These are phyloP conservation scores for Amaranthus cruentus DNA, from an alignment of 148 eudicot species.

Conservation along the genomic window DNA sequence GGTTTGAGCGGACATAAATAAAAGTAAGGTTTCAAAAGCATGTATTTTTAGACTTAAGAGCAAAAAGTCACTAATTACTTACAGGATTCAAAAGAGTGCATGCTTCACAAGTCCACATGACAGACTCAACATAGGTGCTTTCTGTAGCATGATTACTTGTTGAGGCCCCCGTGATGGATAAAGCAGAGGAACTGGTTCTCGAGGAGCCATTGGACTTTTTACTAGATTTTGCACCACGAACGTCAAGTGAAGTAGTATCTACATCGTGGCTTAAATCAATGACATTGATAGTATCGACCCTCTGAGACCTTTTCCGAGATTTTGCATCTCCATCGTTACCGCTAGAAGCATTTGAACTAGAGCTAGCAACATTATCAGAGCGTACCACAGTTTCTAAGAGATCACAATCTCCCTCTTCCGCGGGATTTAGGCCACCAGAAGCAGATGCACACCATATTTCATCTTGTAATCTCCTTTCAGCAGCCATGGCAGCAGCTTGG, in stretches of 20 bases:
- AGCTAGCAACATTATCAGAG: conserved; percentile 25
- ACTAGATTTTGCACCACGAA: neutral
- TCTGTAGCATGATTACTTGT: neutral
- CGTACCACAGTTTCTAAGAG: conserved; percentile 17
- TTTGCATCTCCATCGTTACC: conserved; percentile 16
- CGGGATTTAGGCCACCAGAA: conserved; percentile 29
- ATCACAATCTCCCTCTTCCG: conserved; percentile 36
- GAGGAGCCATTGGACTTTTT: conserved; percentile 23
- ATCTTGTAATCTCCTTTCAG: conserved; percentile 90
- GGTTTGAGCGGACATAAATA: neutral
- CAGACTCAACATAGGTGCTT: conserved; percentile 20
- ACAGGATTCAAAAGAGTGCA: conserved; percentile 94
- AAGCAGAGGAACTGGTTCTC: conserved; percentile 18
- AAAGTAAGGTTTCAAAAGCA: neutral
- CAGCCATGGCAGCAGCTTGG: conserved; percentile 99
- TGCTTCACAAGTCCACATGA: conserved; percentile 60
- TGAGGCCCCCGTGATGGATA: conserved; percentile 21
- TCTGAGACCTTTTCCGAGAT: conserved; percentile 45
- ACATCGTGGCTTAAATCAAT: conserved; percentile 20
- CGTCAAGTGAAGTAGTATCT: conserved; percentile 8
- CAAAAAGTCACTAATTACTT: conserved; percentile 36
- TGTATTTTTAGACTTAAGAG: neutral
- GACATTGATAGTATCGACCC: conserved; percentile 11
- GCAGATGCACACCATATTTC: conserved; percentile 88
- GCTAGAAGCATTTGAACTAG: conserved; percentile 17